Conservation (phyloP, 73 alveolate genomes). For the Tetrahymena thermophila region DNA sequence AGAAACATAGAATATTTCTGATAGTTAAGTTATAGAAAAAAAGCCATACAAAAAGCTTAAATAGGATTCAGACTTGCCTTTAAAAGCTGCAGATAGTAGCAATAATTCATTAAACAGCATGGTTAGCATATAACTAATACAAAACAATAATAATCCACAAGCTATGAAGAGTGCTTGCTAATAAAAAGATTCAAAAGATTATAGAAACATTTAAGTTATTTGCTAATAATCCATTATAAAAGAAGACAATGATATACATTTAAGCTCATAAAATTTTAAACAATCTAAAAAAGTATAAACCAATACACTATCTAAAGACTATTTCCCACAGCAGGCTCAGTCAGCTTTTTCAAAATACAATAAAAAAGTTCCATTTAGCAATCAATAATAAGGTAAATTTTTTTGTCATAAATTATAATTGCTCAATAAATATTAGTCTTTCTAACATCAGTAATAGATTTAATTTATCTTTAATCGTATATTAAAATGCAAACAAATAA, state of each 20-base stretch:
- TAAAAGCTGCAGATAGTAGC: background rate
- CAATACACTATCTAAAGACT: background rate
- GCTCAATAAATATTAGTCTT: too few species aligned
- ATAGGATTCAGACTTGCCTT: background rate
- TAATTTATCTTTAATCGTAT: too few species aligned
- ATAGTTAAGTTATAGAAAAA: background rate
- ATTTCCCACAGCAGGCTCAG: background rate
- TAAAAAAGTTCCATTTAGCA: background rate
- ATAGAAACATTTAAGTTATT: background rate
- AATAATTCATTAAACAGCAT: background rate
- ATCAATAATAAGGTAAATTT: background rate
- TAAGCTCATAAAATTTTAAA: background rate
- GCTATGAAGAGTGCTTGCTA: background rate
- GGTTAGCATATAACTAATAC: background rate
- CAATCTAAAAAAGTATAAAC: background rate
- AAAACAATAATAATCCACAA: background rate
- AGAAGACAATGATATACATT: background rate
- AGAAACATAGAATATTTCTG: background rate
- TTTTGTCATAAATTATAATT: background rate
- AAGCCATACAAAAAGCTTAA: background rate
- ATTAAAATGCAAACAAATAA: too few species aligned
- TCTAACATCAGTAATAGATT: too few species aligned
- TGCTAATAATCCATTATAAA: background rate
- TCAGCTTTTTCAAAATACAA: background rate
- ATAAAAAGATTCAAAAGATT: background rate